These are phyloP conservation scores for Candida frijolesensis DNA, from an alignment of 1,139 yeast species.

Conservation along the genomic window DNA sequence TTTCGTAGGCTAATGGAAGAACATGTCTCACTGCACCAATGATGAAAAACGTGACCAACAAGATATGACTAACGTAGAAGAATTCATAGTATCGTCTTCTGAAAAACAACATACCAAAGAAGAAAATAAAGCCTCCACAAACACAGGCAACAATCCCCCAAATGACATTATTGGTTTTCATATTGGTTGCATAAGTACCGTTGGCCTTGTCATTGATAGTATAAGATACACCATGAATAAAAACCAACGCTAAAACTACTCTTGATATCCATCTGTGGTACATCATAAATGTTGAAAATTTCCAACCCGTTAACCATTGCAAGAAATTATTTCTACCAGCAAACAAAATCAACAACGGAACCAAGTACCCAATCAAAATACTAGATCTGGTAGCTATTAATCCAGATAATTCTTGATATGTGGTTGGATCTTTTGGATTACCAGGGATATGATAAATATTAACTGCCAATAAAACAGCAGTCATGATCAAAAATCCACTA, in stretches of 20 bases:
- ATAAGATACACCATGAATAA: slow-evolving; percentile 30
- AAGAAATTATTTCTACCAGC: slow-evolving; percentile 37
- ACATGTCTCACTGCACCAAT: slow-evolving; percentile 43
- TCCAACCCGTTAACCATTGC: slow-evolving; percentile 35
- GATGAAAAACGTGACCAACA: slow-evolving; percentile 38
- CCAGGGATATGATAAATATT: slow-evolving; percentile 21
- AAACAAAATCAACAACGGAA: slow-evolving; percentile 30
- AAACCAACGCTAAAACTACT: slow-evolving; percentile 22
- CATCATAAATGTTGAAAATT: slow-evolving; percentile 29
- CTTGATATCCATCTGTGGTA: slow-evolving; percentile 37
- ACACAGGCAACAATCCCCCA: slow-evolving; percentile 52
- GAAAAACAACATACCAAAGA: slow-evolving; percentile 37
- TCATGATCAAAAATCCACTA: slow-evolving; percentile 47
- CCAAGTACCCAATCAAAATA: slow-evolving; percentile 23
- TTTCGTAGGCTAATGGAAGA: slow-evolving; percentile 33
- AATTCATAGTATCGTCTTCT: slow-evolving; percentile 43
- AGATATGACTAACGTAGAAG: slow-evolving; percentile 39
- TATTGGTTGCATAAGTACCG: slow-evolving; percentile 16
- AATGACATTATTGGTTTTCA: slow-evolving; percentile 27
- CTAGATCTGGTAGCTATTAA: slow-evolving; percentile 34
- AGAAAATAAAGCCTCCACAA: slow-evolving; percentile 33
- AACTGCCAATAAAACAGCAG: slow-evolving; percentile 37
- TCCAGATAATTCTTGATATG: slow-evolving; percentile 15
- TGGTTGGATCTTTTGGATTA: slow-evolving; percentile 24
- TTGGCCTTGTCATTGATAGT: slow-evolving; percentile 15